A percentile compares a stretch with the other conserved stretches of the same genome.
phyloP scores from a whole-genome alignment of 2,329 filamentous ascomycete genomes.

The Pestalotiopsis sp. region DNA sequence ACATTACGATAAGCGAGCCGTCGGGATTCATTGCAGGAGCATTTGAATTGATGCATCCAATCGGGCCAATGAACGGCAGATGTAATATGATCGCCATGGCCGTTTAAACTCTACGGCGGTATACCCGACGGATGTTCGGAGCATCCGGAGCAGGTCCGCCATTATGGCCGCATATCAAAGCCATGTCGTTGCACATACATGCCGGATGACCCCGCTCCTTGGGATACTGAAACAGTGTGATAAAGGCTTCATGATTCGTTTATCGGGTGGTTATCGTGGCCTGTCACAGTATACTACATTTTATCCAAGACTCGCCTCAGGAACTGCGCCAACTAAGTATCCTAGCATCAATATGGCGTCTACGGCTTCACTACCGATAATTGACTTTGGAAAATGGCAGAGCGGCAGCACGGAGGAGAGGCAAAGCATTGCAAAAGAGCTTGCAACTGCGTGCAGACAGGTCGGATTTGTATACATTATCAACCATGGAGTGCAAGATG shows the following conservation, averaged over 20 bases:
- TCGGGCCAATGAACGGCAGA: not conserved
- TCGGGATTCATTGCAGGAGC: not conserved
- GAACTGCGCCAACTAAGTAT: not conserved
- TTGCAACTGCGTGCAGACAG: conserved; percentile 31
- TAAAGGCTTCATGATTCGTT: not conserved
- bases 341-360: not conserved
- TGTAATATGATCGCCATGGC: not conserved
- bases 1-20: not conserved
- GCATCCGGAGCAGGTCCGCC: not conserved
- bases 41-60: not conserved
- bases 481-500: conserved; percentile 33
- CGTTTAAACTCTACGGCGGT: not conserved
- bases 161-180: not conserved
- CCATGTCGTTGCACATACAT: not conserved
- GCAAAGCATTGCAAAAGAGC: conserved; percentile 27
- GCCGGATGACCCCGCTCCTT: not conserved
- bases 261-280: not conserved
- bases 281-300: not conserved
- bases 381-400: conserved; percentile 27
- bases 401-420: conserved; percentile 22
- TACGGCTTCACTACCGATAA: conserved; percentile 22
- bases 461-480: conserved; percentile 35
- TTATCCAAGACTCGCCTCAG: not conserved
- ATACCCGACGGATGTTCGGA: not conserved
- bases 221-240: not conserved